A percentile compares a stretch with the other conserved stretches of the same genome.
These are phyloP conservation scores for Fraxinus greggii DNA, from an alignment of 305 asterid species.

Conservation along the genomic window DNA sequence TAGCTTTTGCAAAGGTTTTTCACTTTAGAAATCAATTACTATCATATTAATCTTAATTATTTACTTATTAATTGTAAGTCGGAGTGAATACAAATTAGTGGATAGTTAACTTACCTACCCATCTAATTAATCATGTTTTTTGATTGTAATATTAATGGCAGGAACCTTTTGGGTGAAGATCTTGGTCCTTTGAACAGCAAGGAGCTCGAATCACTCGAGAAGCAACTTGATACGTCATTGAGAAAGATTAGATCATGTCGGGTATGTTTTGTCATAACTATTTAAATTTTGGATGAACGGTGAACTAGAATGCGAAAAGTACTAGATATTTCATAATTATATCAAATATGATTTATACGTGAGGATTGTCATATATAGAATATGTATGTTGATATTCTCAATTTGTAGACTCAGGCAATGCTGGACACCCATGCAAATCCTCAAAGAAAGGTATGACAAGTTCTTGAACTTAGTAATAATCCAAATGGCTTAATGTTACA, in stretches of 20 bases:
- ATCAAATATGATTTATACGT: neutral
- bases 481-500: neutral
- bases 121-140: neutral
- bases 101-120: neutral
- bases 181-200: slow-evolving; percentile 88
- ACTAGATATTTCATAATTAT: neutral
- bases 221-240: slow-evolving; percentile 85
- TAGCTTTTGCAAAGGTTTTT: slow-evolving; percentile 77
- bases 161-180: slow-evolving; percentile 49
- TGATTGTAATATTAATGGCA: neutral
- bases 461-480: neutral
- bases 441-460: slow-evolving; percentile 59
- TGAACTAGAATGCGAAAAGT: neutral
- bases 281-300: neutral
- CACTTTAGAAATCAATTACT: neutral
- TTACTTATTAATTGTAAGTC: neutral
- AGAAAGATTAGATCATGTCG: slow-evolving; percentile 93
- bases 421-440: slow-evolving; percentile 79
- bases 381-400: neutral
- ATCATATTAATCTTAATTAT: neutral
- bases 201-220: slow-evolving; percentile 90
- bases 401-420: slow-evolving; percentile 76
- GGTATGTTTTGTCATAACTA: slow-evolving; percentile 33
- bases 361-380: neutral
- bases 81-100: neutral